Percentiles rank a stretch among this genome's conserved stretches.
Evolutionary conservation across 1,284 basidiomycete genomes (phyloP).

Genomic region (Lentinula novae-zelandiae): DNA sequence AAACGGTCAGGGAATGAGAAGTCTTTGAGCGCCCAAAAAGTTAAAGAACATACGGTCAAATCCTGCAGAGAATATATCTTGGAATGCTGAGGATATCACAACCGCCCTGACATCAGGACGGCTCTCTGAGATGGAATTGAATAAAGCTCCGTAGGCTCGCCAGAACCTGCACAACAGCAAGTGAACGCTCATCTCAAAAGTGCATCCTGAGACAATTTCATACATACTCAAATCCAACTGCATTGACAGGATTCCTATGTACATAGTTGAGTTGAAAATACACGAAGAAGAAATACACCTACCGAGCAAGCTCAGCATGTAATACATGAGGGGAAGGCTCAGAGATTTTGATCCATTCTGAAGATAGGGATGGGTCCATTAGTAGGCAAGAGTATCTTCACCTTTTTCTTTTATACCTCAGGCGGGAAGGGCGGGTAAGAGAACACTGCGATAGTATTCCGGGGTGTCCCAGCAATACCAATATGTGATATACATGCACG

Average conservation of each 20-base stretch:
- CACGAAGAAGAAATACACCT: constrained; percentile 12
- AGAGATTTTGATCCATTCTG: constrained; percentile 52
- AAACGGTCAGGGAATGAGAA: not conserved
- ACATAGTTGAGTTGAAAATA: not conserved
- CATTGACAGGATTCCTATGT: constrained; percentile 69
- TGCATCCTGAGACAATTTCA: constrained; percentile 53
- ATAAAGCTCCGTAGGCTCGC: constrained; percentile 61
- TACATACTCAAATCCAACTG: constrained; percentile 22
- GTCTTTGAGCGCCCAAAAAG: not conserved
- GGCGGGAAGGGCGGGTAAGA: not conserved
- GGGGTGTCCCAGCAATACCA: too few relatives aligned
- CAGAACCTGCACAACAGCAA: constrained; percentile 52
- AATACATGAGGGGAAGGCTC: constrained; percentile 49
- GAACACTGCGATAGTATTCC: too few relatives aligned
- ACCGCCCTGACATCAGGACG: constrained; percentile 60
- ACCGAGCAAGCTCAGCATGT: constrained; percentile 54
- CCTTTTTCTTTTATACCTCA: too few relatives aligned
- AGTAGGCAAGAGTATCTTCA: too few relatives aligned
- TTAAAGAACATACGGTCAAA: constrained; percentile 61
- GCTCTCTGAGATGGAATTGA: constrained; percentile 54
- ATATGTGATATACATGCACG: too few relatives aligned
- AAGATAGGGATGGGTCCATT: constrained; percentile 8
- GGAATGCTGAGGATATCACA: constrained; percentile 67
- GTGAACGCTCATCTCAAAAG: not conserved
- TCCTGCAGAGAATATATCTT: constrained; percentile 79